Evolutionary conservation across 2,329 filamentous ascomycete genomes (phyloP), one percentile per base, ranked within the genome.

Genomic region (Tolypocladium paradoxum): DNA sequence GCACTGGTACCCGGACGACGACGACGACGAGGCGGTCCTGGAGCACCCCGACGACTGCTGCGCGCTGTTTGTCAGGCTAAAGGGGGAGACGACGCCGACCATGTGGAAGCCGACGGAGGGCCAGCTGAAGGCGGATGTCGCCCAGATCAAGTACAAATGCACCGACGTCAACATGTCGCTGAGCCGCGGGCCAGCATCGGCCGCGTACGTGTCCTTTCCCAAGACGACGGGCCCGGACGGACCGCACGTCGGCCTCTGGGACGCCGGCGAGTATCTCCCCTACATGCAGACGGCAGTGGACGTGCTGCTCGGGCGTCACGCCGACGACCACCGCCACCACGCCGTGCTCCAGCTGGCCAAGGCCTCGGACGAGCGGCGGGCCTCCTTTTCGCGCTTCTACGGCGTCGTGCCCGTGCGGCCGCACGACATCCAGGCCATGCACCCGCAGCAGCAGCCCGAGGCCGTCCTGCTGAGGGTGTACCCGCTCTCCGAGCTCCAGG

Each of bases 211-310:
- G 16, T 29, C 40, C 16, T 29, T 29, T 12, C 24, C 40, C 24
- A 29, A 29, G 40, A 29, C 24, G 16, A 2, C 40, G 24, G 24
- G 40, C 16, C 40, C 24, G 3, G 24, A 11, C 24, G 40, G 16
- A 6, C 40, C 40, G 40, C 24, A 29, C 16, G 1, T 29, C 24
- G 1, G 40, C 40, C 16, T n/a, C 40, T 67, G 61, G 55, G 62
- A 56, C 2, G 56, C 59, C 14, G 60, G 66, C 45, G 61, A 65
- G 46, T 68, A 60, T 53, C 60, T 60, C 38, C 50, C 50, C 0
- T 60, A 61, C 29, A 49, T 69, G 20, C 55, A 50, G 31, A 58
- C 59, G 0, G 59, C 61, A 0, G 55, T 64, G 6, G 61, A 67
- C 4, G 59, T 68, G 6, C 38, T 69, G 5, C 48, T 62, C 3